phyloP scores from a whole-genome alignment of 140 eudicot species.

The Stevia rebaudiana region DNA sequence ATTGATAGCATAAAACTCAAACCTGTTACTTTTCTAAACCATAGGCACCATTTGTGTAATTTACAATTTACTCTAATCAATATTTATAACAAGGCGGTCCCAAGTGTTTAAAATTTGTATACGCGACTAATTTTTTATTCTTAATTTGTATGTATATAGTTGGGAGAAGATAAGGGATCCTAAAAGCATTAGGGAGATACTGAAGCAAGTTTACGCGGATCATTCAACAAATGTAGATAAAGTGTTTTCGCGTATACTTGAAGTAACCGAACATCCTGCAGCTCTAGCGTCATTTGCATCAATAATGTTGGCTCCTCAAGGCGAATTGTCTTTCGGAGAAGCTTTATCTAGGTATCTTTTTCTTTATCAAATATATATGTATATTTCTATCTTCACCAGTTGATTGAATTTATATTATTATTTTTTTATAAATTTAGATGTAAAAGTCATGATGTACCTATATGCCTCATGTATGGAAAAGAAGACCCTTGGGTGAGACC shows the following conservation, averaged over 20 bases:
- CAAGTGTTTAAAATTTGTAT: background rate
- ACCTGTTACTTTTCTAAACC: too few relatives aligned
- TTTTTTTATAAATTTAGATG: conserved; percentile 41
- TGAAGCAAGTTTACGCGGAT: conserved; percentile 87
- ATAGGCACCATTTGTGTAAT: too few relatives aligned
- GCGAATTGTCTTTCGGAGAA: conserved; percentile 65
- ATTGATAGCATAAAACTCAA: too few relatives aligned
- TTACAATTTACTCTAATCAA: too few relatives aligned
- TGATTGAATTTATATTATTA: background rate
- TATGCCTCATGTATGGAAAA: conserved; percentile 89
- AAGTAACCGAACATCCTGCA: conserved; percentile 84
- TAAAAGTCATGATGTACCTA: conserved; percentile 46
- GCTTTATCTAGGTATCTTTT: conserved; percentile 57
- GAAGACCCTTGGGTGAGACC: conserved; percentile 99
- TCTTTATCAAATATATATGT: background rate
- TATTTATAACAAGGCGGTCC: background rate
- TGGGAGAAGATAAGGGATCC: conserved; percentile 97
- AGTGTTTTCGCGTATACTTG: conserved; percentile 66
- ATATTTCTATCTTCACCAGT: background rate
- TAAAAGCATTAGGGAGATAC: conserved; percentile 55
- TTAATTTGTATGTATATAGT: conserved; percentile 30
- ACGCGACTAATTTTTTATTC: background rate
- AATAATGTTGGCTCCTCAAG: conserved; percentile 87
- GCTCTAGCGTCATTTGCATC: conserved; percentile 95
- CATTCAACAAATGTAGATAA: conserved; percentile 82